These are phyloP conservation scores for Hordeum marinum DNA, from an alignment of 176 grass and related monocot genomes.

Conservation along the genomic window DNA sequence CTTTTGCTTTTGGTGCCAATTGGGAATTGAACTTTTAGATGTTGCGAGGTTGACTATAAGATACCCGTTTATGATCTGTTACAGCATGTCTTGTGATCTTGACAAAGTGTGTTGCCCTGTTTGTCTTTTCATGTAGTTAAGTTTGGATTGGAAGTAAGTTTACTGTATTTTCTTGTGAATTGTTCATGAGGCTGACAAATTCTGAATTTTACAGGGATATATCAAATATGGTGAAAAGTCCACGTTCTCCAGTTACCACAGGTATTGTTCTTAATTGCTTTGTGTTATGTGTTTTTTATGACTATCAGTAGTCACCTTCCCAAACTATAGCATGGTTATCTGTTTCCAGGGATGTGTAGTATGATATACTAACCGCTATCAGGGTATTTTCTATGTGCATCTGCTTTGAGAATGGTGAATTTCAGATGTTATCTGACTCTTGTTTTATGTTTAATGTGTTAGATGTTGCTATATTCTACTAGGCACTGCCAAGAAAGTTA, in stretches of 20 bases:
- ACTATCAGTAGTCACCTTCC: constrained; percentile 1
- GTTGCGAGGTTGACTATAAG: not conserved
- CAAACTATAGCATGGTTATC: constrained; percentile 1
- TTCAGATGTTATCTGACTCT: constrained; percentile 4
- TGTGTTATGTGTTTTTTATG: constrained; percentile 2
- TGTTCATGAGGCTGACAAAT: constrained; percentile 17
- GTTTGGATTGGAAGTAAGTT: not conserved
- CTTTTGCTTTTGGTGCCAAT: constrained; percentile 10
- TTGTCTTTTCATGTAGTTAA: constrained; percentile 1
- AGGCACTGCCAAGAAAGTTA: not conserved
- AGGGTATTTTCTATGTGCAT: not conserved
- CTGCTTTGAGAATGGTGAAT: not conserved
- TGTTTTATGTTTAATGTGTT: not conserved
- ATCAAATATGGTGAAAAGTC: constrained; percentile 58
- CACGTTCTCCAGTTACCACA: constrained; percentile 61
- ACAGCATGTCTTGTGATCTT: not conserved
- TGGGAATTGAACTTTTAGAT: not conserved
- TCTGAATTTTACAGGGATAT: constrained; percentile 40
- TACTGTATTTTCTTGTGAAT: constrained; percentile 12
- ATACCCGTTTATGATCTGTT: not conserved
- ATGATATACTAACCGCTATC: not conserved
- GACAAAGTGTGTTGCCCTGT: constrained; percentile 15
- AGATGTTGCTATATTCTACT: not conserved
- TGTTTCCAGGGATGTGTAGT: constrained; percentile 15
- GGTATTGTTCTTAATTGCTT: constrained; percentile 40